A percentile compares a stretch with the other conserved stretches of the same genome.
These are phyloP conservation scores for Chaetomium tenue DNA, from an alignment of 495 filamentous ascomycete genomes.

Conservation along the genomic window DNA sequence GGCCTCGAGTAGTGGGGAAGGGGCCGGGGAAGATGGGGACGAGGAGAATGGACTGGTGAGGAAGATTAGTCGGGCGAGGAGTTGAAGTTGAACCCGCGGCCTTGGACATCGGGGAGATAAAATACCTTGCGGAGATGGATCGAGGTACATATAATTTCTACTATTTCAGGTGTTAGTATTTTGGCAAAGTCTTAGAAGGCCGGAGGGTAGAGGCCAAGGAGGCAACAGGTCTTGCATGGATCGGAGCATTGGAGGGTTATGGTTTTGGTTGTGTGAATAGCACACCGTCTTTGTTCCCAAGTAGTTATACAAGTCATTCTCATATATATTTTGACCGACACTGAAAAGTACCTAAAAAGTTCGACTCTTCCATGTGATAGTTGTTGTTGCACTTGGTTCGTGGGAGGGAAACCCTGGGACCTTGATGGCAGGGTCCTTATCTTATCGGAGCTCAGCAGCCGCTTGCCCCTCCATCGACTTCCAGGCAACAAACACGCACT, in stretches of 20 bases:
- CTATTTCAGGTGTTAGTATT: background rate
- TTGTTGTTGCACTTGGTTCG: background rate
- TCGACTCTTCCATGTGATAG: background rate
- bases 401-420: constrained; percentile 9
- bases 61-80: constrained; percentile 23
- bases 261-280: background rate
- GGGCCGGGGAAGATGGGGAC: constrained; percentile 16
- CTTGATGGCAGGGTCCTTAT: constrained; percentile 35
- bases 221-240: constrained; percentile 16
- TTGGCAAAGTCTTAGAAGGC: background rate
- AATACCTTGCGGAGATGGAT: too few species aligned
- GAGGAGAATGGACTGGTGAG: constrained; percentile 20
- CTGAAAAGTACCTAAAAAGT: too few species aligned
- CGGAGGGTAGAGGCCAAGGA: constrained; percentile 4
- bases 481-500: constrained; percentile 13
- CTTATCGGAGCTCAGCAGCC: constrained; percentile 31
- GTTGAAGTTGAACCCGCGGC: constrained; percentile 13
- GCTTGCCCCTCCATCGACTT: constrained; percentile 19
- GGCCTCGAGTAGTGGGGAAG: background rate
- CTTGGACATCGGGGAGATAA: background rate
- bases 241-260: constrained; percentile 12
- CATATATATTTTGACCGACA: too few species aligned
- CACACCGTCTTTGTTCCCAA: background rate
- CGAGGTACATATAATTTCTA: background rate
- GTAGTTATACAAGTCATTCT: background rate